Evolutionary conservation across 108 stramenopile species (phyloP), one percentile per base, ranked within the genome.

Genomic region (Seminavis robusta): DNA sequence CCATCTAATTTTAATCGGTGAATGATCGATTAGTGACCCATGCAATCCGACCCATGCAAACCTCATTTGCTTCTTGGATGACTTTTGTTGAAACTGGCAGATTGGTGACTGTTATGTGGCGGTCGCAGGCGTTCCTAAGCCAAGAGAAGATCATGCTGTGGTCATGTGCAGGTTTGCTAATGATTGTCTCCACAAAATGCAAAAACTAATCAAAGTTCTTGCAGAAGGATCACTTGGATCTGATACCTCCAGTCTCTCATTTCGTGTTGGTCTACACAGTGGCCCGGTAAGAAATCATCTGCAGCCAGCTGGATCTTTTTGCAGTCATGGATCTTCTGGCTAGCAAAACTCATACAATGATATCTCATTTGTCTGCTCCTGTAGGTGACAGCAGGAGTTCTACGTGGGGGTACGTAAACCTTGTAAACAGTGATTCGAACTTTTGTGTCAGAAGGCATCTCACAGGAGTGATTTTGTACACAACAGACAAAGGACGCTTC

Each of bases 211-310:
- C 16, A 56, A 26, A 8, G 25, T n/a, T 25, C n/a, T 16, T 13
- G 23, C 38, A 20, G 46, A 45, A 20, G 29, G 30, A 16, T 19
- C 24, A 13, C 45, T 59, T 11, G 58, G 58, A 24, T 45, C 58
- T 5, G 45, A 46, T n/a, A 63, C 33, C 33, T 74, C 68, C 3
- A 40, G 39, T 26, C 59, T 83, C 28, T 29, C 63, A 10, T 68
- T 76, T 47, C 70, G 77, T 19, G 71, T 76, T 19, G 81, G 81
- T 0, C 37, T 83, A 7, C 74, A 79, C 25, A 59, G 57, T 16
- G 81, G 81, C 15, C 69, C 76, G 6, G 43, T 74, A 21, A 68
- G n/a, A n/a, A n/a, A n/a, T n/a, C n/a, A n/a, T n/a, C n/a, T n/a
- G n/a, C n/a, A n/a, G n/a, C n/a, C n/a, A n/a, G n/a, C n/a, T n/a